phyloP scores from a whole-genome alignment of 768 basidiomycete genomes.

The Piloderma croceum region DNA sequence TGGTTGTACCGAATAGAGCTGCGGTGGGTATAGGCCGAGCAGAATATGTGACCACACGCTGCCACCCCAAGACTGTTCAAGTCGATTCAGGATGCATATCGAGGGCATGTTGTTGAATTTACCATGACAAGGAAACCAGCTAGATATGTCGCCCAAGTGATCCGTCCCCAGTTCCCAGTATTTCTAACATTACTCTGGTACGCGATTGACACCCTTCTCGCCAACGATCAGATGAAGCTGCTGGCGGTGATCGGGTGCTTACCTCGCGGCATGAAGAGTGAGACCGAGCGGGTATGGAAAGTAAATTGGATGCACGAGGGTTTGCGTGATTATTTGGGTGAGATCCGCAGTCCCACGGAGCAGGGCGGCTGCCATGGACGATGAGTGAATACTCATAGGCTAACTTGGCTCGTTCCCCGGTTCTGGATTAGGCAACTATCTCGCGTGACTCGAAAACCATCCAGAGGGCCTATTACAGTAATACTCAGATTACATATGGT shows the following conservation, averaged over 20 bases:
- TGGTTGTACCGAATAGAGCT: constrained; percentile 39
- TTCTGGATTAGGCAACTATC: too few species aligned
- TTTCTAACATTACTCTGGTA: constrained; percentile 37
- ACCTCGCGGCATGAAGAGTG: constrained; percentile 36
- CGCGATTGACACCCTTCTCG: constrained; percentile 37
- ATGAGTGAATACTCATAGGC: too few species aligned
- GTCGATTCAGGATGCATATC: neutral
- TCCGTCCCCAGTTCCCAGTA: constrained; percentile 15
- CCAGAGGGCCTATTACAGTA: too few species aligned
- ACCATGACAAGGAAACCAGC: constrained; percentile 45
- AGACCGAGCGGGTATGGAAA: constrained; percentile 39
- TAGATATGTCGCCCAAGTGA: constrained; percentile 41
- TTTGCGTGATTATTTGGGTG: too few species aligned
- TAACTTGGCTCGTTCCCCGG: too few species aligned
- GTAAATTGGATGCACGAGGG: constrained; percentile 34
- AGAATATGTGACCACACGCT: constrained; percentile 38
- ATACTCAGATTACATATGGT: too few species aligned
- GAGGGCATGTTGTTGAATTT: constrained; percentile 2
- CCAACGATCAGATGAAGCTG: neutral
- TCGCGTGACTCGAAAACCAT: too few species aligned
- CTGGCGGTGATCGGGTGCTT: neutral
- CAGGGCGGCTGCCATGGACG: too few species aligned
- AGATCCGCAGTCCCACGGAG: too few species aligned
- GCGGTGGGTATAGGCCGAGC: constrained; percentile 40
- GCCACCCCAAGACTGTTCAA: constrained; percentile 44